A percentile compares a stretch with the other conserved stretches of the same genome.
phyloP scores from a whole-genome alignment of 1,284 basidiomycete species.

The Ustilago trichophora region DNA sequence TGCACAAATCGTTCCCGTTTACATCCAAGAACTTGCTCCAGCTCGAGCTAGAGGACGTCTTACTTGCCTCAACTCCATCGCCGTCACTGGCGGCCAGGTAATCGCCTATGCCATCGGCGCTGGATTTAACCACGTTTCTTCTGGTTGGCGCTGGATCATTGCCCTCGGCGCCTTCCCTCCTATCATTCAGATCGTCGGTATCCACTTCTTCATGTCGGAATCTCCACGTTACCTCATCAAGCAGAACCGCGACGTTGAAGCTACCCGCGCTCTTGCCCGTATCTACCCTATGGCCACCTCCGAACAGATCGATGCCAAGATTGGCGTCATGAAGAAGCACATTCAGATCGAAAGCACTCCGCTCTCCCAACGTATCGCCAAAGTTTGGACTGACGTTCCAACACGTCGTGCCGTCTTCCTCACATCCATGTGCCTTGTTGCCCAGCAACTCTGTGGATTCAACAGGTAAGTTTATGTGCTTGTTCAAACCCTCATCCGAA shows the following conservation, averaged over 20 bases:
- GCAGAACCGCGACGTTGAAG: slow-evolving; percentile 55
- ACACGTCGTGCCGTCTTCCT: slow-evolving; percentile 42
- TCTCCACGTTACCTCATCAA: slow-evolving; percentile 66
- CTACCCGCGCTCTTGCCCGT: slow-evolving; percentile 54
- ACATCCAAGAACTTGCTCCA: slow-evolving; percentile 68
- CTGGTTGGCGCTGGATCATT: slow-evolving; percentile 68
- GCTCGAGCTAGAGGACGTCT: slow-evolving; percentile 67
- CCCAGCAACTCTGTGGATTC: slow-evolving; percentile 67
- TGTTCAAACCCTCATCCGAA: not conserved
- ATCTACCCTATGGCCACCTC: slow-evolving; percentile 60
- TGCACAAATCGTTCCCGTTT: slow-evolving; percentile 66
- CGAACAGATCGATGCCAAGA: slow-evolving; percentile 65
- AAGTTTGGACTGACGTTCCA: slow-evolving; percentile 41
- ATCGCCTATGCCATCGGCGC: slow-evolving; percentile 65
- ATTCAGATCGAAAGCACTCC: slow-evolving; percentile 51
- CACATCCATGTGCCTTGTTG: slow-evolving; percentile 36
- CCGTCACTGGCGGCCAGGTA: slow-evolving; percentile 68
- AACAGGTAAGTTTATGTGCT: slow-evolving; percentile 42
- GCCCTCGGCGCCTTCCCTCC: slow-evolving; percentile 67
- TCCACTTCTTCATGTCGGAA: slow-evolving; percentile 66
- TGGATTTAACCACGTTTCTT: slow-evolving; percentile 44
- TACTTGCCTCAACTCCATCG: slow-evolving; percentile 67
- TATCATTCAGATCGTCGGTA: slow-evolving; percentile 59
- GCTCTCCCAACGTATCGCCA: slow-evolving; percentile 9
- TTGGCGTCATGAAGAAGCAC: slow-evolving; percentile 64